Base-by-base conservation (phyloP, 345 rosid genomes). In the Viola odorata region DNA sequence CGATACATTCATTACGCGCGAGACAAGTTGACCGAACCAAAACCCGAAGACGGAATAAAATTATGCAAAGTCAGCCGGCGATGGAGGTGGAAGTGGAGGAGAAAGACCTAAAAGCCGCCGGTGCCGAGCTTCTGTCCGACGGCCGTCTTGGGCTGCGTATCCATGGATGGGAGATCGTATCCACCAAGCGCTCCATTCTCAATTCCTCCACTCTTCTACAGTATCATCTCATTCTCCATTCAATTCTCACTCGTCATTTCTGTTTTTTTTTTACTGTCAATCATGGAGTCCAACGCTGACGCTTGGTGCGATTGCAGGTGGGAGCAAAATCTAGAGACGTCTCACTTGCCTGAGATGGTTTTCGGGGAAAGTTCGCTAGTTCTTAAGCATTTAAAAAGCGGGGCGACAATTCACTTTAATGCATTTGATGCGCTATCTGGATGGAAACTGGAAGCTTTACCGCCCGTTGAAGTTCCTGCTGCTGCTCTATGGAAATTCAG, bases 391-490 rank as follows among this genome's bases (percentile, higher is more conserved):
- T 14, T 73, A 45, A 47, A 61, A 32, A 90, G 86, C 58, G 78
- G 91, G 32, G 62, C 64, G 14, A 78, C 82, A 71, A 81, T 88
- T 61, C 87, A 86, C 79, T 88, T 88, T 38, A 88, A 86, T 69
- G 96, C 97, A 4, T 84, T 88, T 74, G 97, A 94, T 73, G 96
- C 96, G n/a, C 73, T 88, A 36, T 47, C 64, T 17, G 97, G 91
- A 13, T 88, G 99, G 91, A 90, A 88, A 75, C 62, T 86, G 66
- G 95, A 87, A 74, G 83, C 80, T 17, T 81, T 90, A 74, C 97
- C 96, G 1, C 92, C 99, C 0, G 97, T 90, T 73, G 87, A 94
- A 72, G 97, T 94, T 72, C 99, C 99, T 56, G 95, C 97, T 1
- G 96, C 99, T 0, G 95, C 85, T 23, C 52, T 81, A 76, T 94